Evolutionary conservation across 768 basidiomycete genomes (phyloP), one percentile per base, ranked within the genome.

Genomic region (Tricholoma hemisulphureum): DNA sequence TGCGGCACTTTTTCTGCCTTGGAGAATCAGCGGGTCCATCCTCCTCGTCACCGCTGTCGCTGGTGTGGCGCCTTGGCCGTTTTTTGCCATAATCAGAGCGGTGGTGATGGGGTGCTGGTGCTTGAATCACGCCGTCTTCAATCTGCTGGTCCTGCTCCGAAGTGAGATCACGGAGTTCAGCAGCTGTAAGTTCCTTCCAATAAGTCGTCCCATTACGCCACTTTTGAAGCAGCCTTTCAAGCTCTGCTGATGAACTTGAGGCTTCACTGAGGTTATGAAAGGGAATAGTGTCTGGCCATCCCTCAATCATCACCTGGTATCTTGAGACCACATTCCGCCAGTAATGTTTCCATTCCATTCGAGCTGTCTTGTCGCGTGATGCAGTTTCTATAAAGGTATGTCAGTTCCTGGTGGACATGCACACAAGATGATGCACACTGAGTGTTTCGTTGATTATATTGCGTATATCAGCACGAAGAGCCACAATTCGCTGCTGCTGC

Each of bases 281-380:
- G 5, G 61, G 61, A 8, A 65, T 53, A 1, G 55, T 26, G 10
- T 7, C 34, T 6, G 60, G 62, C 65, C 65, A 67, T 3, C 64
- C 63, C 6, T 59, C 60, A 16, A 65, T 41, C 2, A 61, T 43
- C 8, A 67, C 64, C 5, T 45, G 41, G 48, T 65, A 57, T 1
- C 45, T 50, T 28, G 29, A 23, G 4, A 61, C 61, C 39, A 63
- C 45, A 32, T 65, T 62, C 0, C n/a, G 16, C 64, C 60, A 63
- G 51, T 65, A 63, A 6, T 56, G 35, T 31, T 51, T 57, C 56
- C 60, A 65, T 41, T 63, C 46, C 58, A 65, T 63, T 11, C 43
- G 28, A 7, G 58, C 62, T 18, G 37, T 46, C 6, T 51, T 4
- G 41, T 61, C 51, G 5, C 39, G 45, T 13, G 58, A 55, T 32